Conservation (phyloP, 371 early-diverging fungal genomes). For the Syncephalastrum racemosum region DNA sequence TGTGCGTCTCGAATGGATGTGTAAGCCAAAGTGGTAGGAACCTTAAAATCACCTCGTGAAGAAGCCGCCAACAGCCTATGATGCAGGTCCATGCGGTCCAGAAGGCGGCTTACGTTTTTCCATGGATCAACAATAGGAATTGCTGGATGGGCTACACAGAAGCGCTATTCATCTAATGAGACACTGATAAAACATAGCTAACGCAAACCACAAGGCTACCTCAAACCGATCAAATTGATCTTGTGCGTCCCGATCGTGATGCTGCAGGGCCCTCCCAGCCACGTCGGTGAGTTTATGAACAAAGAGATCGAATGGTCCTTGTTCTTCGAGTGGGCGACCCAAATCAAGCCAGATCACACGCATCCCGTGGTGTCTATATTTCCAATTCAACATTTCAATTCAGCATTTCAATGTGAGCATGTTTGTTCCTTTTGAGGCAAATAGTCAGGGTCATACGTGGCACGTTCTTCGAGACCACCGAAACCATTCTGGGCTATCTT, state of each 20-base stretch:
- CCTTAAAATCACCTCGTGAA: not conserved
- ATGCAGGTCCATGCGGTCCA: conserved; percentile 28
- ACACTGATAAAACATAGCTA: not conserved
- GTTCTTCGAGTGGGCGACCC: conserved; percentile 31
- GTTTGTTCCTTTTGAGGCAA: not conserved
- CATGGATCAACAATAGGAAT: conserved; percentile 40
- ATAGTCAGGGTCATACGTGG: conserved; percentile 23
- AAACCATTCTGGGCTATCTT: conserved; percentile 44
- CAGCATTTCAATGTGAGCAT: no score
- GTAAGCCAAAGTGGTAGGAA: conserved; percentile 1
- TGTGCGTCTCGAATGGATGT: not conserved
- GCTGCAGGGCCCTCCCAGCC: conserved; percentile 28
- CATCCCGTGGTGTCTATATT: conserved; percentile 30
- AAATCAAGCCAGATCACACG: conserved; percentile 41
- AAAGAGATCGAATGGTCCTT: conserved; percentile 39
- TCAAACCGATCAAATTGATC: conserved; percentile 29
- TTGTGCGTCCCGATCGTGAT: conserved; percentile 30
- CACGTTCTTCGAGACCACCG: conserved; percentile 38
- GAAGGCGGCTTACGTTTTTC: conserved; percentile 32
- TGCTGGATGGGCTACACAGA: conserved; percentile 28
- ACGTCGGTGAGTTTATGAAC: conserved; percentile 53
- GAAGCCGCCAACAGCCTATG: not conserved
- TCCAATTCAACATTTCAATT: not conserved
- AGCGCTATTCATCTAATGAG: conserved; percentile 16
- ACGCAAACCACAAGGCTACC: conserved; percentile 15